Evolutionary conservation across 1,284 basidiomycete genomes (phyloP).

Genomic region (Sporisorium graminicola): DNA sequence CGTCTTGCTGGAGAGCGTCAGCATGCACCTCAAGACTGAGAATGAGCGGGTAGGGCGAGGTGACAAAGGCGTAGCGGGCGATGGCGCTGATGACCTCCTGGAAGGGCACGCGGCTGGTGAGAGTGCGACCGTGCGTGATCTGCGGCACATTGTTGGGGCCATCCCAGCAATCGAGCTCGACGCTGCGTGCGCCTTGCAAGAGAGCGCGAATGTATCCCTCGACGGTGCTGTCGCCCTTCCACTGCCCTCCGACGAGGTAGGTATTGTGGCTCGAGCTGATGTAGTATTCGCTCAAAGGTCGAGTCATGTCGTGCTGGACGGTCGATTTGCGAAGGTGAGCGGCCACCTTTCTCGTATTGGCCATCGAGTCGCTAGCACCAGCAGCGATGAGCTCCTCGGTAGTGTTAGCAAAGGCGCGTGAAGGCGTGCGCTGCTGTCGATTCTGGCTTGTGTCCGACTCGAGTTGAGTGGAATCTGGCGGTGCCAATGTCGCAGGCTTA

Average conservation of each 20-base stretch:
- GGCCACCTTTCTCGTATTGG: constrained; percentile 39
- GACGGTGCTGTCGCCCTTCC: constrained; percentile 90
- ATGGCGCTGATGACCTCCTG: constrained; percentile 89
- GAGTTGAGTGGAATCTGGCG: not conserved
- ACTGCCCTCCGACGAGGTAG: constrained; percentile 93
- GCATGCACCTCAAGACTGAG: constrained; percentile 96
- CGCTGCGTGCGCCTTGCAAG: constrained; percentile 88
- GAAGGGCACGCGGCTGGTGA: constrained; percentile 87
- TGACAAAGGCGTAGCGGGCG: constrained; percentile 89
- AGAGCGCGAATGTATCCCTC: constrained; percentile 96
- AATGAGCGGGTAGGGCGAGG: constrained; percentile 93
- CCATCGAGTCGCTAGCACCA: constrained; percentile 33
- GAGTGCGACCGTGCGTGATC: constrained; percentile 88
- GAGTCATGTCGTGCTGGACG: constrained; percentile 74
- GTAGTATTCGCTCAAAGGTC: constrained; percentile 87
- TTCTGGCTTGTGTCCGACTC: not conserved
- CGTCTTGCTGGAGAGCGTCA: constrained; percentile 83
- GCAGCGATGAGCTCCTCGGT: constrained; percentile 46
- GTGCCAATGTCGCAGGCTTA: not conserved
- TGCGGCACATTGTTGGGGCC: constrained; percentile 75
- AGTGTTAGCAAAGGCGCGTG: constrained; percentile 42
- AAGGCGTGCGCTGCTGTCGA: constrained; percentile 30
- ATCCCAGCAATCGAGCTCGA: constrained; percentile 89
- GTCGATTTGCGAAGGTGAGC: constrained; percentile 48
- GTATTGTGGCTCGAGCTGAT: constrained; percentile 97